Percentiles rank a stretch among this genome's conserved stretches.
Evolutionary conservation across 768 basidiomycete genomes (phyloP).

Genomic region (Lactarius pseudohatsudake): DNA sequence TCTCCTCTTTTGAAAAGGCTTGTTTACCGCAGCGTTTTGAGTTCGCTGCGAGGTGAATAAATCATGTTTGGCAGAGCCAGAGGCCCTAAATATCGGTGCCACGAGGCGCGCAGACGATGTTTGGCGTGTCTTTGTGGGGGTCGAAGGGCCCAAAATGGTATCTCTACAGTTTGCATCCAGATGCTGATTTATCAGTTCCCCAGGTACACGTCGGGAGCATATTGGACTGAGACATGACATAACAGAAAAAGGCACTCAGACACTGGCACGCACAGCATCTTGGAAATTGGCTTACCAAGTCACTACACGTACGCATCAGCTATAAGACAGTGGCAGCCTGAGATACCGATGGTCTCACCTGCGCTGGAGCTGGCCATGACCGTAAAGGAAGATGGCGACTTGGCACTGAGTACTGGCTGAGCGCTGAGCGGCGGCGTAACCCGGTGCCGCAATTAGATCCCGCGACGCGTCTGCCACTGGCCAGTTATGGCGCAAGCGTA

Average conservation of each 20-base stretch:
- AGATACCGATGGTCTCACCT: constrained; percentile 7
- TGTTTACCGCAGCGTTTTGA: neutral
- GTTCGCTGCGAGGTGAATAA: neutral
- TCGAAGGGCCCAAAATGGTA: constrained; percentile 16
- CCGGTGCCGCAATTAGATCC: neutral
- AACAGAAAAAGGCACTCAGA: neutral
- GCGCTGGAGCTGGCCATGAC: constrained; percentile 15
- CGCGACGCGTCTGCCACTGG: neutral
- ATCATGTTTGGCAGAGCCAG: neutral
- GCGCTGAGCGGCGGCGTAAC: no score
- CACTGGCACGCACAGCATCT: neutral
- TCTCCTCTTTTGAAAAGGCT: constrained; percentile 11
- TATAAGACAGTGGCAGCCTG: neutral
- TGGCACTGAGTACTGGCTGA: neutral
- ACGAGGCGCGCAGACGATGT: constrained; percentile 10
- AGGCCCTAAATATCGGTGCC: constrained; percentile 18
- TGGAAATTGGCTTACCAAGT: constrained; percentile 16
- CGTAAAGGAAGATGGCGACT: neutral
- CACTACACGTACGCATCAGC: constrained; percentile 4
- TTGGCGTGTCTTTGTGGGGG: neutral
- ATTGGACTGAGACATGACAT: constrained; percentile 17
- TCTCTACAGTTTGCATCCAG: constrained; percentile 25
- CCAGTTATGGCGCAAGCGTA: neutral
- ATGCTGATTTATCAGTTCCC: constrained; percentile 22
- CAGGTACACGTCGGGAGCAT: constrained; percentile 22